Conservation (phyloP, 139 green algal species). For the Chlorella sp. region DNA sequence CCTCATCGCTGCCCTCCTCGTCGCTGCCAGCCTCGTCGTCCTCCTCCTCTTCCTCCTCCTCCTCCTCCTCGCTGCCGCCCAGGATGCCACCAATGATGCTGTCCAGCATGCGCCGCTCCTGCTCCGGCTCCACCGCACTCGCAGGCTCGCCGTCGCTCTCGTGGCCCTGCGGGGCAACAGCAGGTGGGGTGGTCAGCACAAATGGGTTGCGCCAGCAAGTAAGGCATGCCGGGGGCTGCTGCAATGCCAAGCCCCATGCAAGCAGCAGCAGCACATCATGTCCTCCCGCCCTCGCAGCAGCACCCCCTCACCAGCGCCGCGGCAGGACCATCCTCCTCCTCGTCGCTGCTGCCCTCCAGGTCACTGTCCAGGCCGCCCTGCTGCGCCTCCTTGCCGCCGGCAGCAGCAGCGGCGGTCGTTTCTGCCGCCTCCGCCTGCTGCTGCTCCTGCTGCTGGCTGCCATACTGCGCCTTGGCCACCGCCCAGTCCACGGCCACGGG, state of each 20-base stretch:
- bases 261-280: too few species aligned
- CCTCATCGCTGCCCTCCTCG: constrained; percentile 13
- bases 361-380: constrained; percentile 16
- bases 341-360: constrained; percentile 1
- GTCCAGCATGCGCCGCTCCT: constrained; percentile 39
- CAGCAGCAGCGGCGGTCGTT: neutral
- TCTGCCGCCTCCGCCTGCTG: neutral
- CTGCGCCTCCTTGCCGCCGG: neutral
- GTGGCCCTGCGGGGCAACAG: constrained; percentile 13
- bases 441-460: neutral
- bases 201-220: neutral
- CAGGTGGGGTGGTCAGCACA: neutral
- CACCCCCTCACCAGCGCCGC: neutral
- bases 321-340: neutral
- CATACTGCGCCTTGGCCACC: constrained; percentile 78
- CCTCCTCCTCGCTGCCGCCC: constrained; percentile 13
- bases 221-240: neutral
- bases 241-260: neutral
- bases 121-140: constrained; percentile 32
- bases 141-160: constrained; percentile 20
- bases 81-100: constrained; percentile 40
- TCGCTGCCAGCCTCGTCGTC: neutral
- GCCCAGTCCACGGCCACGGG: constrained; percentile 92
- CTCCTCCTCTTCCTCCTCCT: constrained; percentile 28
- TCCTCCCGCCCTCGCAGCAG: neutral